phyloP scores from a whole-genome alignment of 352 stramenopile genomes.

The Globisporangium orthogonon region DNA sequence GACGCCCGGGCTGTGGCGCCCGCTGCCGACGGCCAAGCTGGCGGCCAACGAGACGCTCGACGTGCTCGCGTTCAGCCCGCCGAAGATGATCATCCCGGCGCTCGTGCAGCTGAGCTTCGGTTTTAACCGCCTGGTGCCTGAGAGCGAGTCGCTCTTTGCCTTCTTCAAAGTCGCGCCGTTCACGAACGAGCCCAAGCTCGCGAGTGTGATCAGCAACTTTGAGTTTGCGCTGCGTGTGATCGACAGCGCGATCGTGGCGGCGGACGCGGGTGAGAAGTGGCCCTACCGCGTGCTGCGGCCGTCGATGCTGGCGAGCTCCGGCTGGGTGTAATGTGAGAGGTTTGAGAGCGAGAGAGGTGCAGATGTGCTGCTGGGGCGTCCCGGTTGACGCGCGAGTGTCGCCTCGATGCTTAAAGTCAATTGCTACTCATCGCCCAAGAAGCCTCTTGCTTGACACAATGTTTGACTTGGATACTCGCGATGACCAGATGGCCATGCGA shows the following conservation, averaged over 20 bases:
- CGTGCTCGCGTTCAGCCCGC: slow-evolving; percentile 23
- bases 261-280: slow-evolving; percentile 18
- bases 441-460: no score
- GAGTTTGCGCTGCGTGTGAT: slow-evolving; percentile 19
- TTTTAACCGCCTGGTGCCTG: slow-evolving; percentile 25
- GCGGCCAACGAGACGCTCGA: slow-evolving; percentile 13
- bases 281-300: slow-evolving; percentile 30
- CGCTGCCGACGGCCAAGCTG: slow-evolving; percentile 25
- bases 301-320: slow-evolving; percentile 20
- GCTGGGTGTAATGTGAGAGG: slow-evolving; percentile 21
- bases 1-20: slow-evolving; percentile 33
- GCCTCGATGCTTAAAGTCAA: no score
- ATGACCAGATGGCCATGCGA: no score
- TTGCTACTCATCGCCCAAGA: no score
- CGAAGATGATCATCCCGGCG: slow-evolving; percentile 17
- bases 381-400: no score
- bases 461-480: no score
- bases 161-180: slow-evolving; percentile 23
- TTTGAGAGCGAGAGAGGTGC: background rate
- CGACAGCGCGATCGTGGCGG: slow-evolving; percentile 19
- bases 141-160: slow-evolving; percentile 20
- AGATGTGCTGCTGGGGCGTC: no score
- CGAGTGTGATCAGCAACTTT: slow-evolving; percentile 15
- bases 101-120: slow-evolving; percentile 22
- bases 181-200: slow-evolving; percentile 18